phyloP scores from a whole-genome alignment of 2,329 filamentous ascomycete genomes.

The Dendrostoma leiphaemia region DNA sequence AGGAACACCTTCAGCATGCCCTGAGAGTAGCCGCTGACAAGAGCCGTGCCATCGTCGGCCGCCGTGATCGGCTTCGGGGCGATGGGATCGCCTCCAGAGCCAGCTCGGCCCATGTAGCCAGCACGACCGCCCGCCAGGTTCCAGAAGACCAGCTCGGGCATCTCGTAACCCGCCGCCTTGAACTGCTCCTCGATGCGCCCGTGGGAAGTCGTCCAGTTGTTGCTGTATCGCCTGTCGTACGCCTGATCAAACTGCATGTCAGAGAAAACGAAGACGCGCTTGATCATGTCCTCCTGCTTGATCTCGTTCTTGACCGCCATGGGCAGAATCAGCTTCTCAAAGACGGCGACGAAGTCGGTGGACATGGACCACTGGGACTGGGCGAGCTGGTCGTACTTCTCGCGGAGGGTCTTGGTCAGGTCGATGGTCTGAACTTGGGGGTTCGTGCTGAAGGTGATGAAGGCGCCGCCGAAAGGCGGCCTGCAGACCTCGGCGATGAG shows the following conservation, averaged over 20 bases:
- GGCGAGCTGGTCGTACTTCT: constrained; percentile 38
- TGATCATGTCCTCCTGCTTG: constrained; percentile 57
- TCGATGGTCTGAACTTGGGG: constrained; percentile 43
- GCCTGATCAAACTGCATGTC: constrained; percentile 59
- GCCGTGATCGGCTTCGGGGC: constrained; percentile 48
- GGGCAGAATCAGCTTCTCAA: constrained; percentile 51
- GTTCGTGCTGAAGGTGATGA: constrained; percentile 50
- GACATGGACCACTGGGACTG: constrained; percentile 36
- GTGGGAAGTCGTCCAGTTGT: constrained; percentile 46
- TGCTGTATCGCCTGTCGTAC: no score
- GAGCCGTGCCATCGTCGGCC: constrained; percentile 41
- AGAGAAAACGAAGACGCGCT: constrained; percentile 58
- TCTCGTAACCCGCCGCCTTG: constrained; percentile 49
- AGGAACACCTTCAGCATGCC: constrained; percentile 57
- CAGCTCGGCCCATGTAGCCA: constrained; percentile 12
- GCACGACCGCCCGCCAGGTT: constrained; percentile 47
- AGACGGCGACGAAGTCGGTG: constrained; percentile 55
- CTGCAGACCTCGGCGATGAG: constrained; percentile 51
- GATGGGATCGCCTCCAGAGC: constrained; percentile 23
- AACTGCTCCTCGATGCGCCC: constrained; percentile 47
- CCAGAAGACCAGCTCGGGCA: constrained; percentile 61
- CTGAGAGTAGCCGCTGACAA: constrained; percentile 58
- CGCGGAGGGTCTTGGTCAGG: constrained; percentile 33
- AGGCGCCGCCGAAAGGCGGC: constrained; percentile 50
- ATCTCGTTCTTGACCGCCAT: constrained; percentile 50